Conservation (phyloP, 2,329 filamentous ascomycete genomes). For the Sporothrix humicola region DNA sequence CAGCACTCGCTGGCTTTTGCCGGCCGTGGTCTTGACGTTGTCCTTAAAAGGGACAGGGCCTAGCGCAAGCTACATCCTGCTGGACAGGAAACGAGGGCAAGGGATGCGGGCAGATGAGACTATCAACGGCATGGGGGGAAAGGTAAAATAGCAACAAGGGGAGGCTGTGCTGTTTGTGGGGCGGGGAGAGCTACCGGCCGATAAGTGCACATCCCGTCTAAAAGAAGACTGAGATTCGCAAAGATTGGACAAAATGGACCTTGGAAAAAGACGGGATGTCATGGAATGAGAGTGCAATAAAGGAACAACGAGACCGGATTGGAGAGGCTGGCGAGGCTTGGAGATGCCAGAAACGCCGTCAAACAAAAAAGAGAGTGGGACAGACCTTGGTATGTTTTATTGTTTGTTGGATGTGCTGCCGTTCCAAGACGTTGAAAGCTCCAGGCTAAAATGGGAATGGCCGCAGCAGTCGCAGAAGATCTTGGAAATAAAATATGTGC, state of each 20-base stretch:
- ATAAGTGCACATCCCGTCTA: conserved; percentile 13
- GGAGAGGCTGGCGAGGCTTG: not conserved
- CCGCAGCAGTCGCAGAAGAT: not conserved
- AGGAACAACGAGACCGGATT: not conserved
- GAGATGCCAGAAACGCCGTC: not conserved
- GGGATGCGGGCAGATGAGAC: conserved; percentile 14
- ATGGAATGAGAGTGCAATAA: not conserved
- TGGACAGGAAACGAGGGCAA: conserved; percentile 4
- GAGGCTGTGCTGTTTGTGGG: conserved; percentile 26
- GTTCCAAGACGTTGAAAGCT: not conserved
- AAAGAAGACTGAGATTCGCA: conserved; percentile 3
- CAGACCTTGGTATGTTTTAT: conserved; percentile 19
- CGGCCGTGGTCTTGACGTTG: conserved; percentile 2
- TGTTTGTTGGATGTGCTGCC: not conserved
- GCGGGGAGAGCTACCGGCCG: not conserved
- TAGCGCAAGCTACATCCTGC: conserved; percentile 14
- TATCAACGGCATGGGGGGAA: not conserved
- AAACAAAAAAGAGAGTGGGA: not conserved
- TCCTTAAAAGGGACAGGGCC: not conserved
- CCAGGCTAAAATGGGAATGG: conserved; percentile 5
- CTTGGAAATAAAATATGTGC: conserved; percentile 5
- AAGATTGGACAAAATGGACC: not conserved
- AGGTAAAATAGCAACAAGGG: conserved; percentile 18
- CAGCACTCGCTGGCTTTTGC: conserved; percentile 7
- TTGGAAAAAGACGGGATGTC: not conserved